Percentiles rank a stretch among this genome's conserved stretches.
Conservation (phyloP, 1,284 basidiomycete genomes). For the Cutaneotrichosporon sp. region DNA sequence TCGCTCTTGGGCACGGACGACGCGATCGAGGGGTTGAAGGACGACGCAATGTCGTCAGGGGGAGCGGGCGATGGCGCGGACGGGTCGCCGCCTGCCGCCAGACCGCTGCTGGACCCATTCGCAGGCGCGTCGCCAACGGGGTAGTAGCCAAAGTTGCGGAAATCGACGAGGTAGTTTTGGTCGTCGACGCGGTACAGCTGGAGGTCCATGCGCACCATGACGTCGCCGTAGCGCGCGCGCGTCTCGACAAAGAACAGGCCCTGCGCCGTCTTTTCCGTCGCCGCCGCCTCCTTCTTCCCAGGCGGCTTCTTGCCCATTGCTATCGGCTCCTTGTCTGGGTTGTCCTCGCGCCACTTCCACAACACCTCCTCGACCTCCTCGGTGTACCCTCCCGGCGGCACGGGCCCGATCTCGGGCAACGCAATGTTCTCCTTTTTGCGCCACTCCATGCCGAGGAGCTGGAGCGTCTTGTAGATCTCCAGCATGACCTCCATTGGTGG, state of each 20-base stretch:
- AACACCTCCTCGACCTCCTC: constrained; percentile 40
- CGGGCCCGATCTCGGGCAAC: constrained; percentile 59
- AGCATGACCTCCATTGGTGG: constrained; percentile 99
- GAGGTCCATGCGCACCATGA: constrained; percentile 94
- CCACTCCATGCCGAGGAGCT: constrained; percentile 96
- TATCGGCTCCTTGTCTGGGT: constrained; percentile 30
- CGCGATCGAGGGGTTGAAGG: constrained; percentile 17
- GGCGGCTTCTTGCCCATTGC: constrained; percentile 37
- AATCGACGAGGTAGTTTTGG: constrained; percentile 95
- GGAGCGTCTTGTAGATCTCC: constrained; percentile 92
- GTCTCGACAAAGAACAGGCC: constrained; percentile 92
- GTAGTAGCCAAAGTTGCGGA: constrained; percentile 93
- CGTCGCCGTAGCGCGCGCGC: constrained; percentile 77
- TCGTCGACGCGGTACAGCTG: constrained; percentile 94
- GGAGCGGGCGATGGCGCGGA: too few species aligned
- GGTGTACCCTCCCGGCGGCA: constrained; percentile 34
- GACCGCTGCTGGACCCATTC: constrained; percentile 57
- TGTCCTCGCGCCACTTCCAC: constrained; percentile 50
- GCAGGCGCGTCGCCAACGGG: constrained; percentile 50
- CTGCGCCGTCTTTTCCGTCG: constrained; percentile 52
- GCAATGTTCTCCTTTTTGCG: constrained; percentile 56
- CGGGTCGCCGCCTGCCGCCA: constrained; percentile 17
- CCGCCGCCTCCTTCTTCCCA: constrained; percentile 47
- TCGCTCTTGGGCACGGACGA: not conserved
- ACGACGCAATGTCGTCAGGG: constrained; percentile 28